Evolutionary conservation across 1,139 yeast genomes (phyloP).

Genomic region (Blastobotrys buckinghamii): DNA sequence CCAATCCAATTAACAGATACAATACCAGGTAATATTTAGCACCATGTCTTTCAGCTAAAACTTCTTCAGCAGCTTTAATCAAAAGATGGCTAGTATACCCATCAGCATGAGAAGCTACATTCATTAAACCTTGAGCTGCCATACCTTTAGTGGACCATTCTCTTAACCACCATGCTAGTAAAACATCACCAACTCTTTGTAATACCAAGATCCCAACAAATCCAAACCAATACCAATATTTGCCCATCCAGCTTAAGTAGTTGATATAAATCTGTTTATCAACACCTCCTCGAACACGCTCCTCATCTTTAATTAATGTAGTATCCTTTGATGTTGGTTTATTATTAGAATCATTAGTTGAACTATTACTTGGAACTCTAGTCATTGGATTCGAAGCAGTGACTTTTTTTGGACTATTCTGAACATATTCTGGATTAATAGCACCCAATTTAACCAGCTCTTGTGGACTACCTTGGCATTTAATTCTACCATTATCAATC

Average conservation of each 20-base stretch:
- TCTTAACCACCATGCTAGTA: constrained; percentile 82
- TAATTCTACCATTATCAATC: constrained; percentile 78
- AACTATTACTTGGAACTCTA: constrained; percentile 42
- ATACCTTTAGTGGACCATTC: constrained; percentile 51
- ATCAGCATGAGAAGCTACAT: background rate
- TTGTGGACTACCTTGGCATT: constrained; percentile 79
- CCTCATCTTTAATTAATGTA: constrained; percentile 66
- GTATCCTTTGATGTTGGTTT: constrained; percentile 30
- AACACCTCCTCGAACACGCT: constrained; percentile 79
- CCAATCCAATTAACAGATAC: constrained; percentile 65
- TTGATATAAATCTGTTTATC: constrained; percentile 60
- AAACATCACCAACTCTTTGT: constrained; percentile 54
- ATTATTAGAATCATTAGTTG: constrained; percentile 34
- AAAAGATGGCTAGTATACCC: background rate
- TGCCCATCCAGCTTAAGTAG: constrained; percentile 67
- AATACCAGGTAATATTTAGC: constrained; percentile 60
- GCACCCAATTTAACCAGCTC: constrained; percentile 62
- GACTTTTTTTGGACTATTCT: constrained; percentile 37
- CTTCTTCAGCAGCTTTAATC: constrained; percentile 25
- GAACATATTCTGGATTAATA: constrained; percentile 71
- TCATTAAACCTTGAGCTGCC: background rate
- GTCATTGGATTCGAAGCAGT: constrained; percentile 59
- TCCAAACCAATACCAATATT: constrained; percentile 42
- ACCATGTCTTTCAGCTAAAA: constrained; percentile 26
- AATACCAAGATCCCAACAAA: constrained; percentile 43